Percentiles rank a stretch among this genome's conserved stretches.
These are phyloP conservation scores for Podosphaera fusca DNA, from an alignment of 2,329 filamentous ascomycete genomes.

Conservation along the genomic window DNA sequence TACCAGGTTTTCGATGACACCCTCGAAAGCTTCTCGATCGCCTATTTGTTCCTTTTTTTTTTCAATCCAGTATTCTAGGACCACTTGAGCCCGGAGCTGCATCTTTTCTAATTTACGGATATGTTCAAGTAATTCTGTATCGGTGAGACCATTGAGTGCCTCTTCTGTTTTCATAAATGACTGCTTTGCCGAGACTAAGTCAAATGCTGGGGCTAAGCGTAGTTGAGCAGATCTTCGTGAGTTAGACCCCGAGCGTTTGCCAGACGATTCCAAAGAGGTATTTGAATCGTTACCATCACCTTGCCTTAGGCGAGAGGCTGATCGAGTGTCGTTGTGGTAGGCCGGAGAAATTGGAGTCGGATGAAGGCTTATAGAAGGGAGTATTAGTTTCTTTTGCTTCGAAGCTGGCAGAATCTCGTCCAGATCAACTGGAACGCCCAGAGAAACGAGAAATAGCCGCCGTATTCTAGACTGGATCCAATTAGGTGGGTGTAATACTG, in stretches of 20 bases:
- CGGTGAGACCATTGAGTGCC: conserved; percentile 56
- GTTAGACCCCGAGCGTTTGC: conserved; percentile 23
- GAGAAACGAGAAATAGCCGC: conserved; percentile 79
- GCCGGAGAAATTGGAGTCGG: conserved; percentile 27
- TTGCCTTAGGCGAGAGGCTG: conserved; percentile 13
- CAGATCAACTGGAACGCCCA: conserved; percentile 86
- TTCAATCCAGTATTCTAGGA: conserved; percentile 75
- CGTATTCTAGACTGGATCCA: conserved; percentile 94
- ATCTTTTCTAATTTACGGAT: conserved; percentile 44
- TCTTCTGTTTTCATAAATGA: conserved; percentile 68
- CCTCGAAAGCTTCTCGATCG: conserved; percentile 84
- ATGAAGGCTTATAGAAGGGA: conserved; percentile 47
- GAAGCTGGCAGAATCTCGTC: conserved; percentile 93
- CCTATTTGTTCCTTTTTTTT: conserved; percentile 66
- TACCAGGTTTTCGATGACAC: conserved; percentile 88
- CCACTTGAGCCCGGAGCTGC: conserved; percentile 47
- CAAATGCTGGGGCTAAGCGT: conserved; percentile 45
- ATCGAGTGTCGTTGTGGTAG: conserved; percentile 28
- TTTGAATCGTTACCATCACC: conserved; percentile 28
- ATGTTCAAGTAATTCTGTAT: conserved; percentile 52
- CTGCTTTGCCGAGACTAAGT: conserved; percentile 55
- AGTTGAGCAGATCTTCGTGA: conserved; percentile 25
- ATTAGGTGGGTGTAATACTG: conserved; percentile 82
- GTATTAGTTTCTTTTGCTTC: conserved; percentile 90
- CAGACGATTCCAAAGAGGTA: conserved; percentile 35